phyloP scores from a whole-genome alignment of 768 basidiomycete species.

The Pulveroboletus sp. region DNA sequence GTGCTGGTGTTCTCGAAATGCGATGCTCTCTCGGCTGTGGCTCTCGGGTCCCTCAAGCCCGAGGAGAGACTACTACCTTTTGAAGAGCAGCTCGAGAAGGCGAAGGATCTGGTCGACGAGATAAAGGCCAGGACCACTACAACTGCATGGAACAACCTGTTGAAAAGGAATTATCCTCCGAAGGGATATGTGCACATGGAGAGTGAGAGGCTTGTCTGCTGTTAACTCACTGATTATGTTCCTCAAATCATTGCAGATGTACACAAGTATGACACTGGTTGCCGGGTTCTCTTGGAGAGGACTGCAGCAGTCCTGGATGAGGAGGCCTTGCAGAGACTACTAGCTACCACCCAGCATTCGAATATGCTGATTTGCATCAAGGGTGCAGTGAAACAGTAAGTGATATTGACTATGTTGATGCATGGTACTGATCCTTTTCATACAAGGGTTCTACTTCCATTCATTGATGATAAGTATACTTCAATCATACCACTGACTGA shows the following conservation, averaged over 20 bases:
- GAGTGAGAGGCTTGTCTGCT: not conserved
- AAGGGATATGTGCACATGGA: not conserved
- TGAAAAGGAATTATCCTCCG: not conserved
- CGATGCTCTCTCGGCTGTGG: not conserved
- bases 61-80: not conserved
- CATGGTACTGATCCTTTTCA: not conserved
- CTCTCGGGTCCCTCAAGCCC: not conserved
- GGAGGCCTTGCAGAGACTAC: not conserved
- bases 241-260: not conserved
- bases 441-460: not conserved
- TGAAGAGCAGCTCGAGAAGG: not conserved
- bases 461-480: too few species aligned
- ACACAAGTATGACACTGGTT: not conserved
- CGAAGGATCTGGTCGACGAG: too few species aligned
- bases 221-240: too few species aligned
- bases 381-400: not conserved
- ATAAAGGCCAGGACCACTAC: too few species aligned
- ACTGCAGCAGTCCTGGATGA: constrained; percentile 1
- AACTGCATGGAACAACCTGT: too few species aligned
- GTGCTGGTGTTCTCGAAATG: too few species aligned
- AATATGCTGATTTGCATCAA: not conserved
- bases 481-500: not conserved
- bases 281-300: not conserved
- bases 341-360: not conserved
- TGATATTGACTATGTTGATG: not conserved